These are phyloP conservation scores for Drechslerella dactyloides DNA, from an alignment of 2,329 filamentous ascomycete species.

Conservation along the genomic window DNA sequence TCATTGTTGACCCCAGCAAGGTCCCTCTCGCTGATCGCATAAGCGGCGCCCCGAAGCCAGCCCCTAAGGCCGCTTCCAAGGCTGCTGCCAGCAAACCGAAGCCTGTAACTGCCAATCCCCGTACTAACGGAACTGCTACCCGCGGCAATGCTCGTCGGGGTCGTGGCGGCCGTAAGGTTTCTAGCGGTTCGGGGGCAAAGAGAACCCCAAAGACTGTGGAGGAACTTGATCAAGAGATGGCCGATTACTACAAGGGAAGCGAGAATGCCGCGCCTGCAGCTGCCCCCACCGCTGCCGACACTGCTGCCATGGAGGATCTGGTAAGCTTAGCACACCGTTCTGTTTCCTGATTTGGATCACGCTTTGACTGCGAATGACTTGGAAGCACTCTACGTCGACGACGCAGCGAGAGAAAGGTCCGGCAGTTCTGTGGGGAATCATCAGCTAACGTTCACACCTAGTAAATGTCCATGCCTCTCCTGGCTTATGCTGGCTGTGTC, in stretches of 20 bases:
- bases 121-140: constrained; percentile 59
- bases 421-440: constrained; percentile 38
- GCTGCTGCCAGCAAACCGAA: constrained; percentile 73
- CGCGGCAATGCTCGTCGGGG: constrained; percentile 63
- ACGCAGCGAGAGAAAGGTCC: constrained; percentile 31
- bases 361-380: constrained; percentile 35
- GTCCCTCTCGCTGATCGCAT: constrained; percentile 39
- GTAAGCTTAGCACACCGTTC: constrained; percentile 41
- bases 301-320: constrained; percentile 63
- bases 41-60: constrained; percentile 29
- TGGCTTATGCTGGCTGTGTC: neutral
- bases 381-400: constrained; percentile 20
- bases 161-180: constrained; percentile 63
- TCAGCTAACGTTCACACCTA: constrained; percentile 27
- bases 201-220: constrained; percentile 84
- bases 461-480: constrained; percentile 7
- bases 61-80: constrained; percentile 63
- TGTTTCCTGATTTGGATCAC: constrained; percentile 31
- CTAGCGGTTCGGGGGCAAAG: constrained; percentile 63
- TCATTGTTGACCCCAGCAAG: constrained; percentile 71
- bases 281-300: constrained; percentile 61
- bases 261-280: constrained; percentile 62
- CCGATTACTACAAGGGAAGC: constrained; percentile 78
- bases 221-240: constrained; percentile 97
- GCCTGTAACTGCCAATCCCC: constrained; percentile 58